Base-by-base conservation (phyloP, 2,329 filamentous ascomycete species). In the Metarhizium guizhouense region DNA sequence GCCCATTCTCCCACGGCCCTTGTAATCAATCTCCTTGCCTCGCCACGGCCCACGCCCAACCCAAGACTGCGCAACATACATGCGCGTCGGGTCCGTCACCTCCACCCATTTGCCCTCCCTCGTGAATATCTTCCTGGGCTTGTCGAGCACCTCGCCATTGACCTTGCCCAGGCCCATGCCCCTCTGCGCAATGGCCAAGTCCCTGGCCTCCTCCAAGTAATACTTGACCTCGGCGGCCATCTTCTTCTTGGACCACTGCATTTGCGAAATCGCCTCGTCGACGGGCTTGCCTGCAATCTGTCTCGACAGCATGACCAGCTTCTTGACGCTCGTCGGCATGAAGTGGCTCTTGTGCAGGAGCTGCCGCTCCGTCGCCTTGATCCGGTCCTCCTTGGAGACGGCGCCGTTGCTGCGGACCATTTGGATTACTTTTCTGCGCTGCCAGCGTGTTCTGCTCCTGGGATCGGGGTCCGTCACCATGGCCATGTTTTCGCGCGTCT, bases 241-340 rank as follows among this genome's bases (percentile, higher is more conserved):
- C 76, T 91, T 93, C 82, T 99, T 99, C 77, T 90, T 90, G 70
- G 87, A 93, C 76, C 93, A 97, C 55, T 86, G 83, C 90, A 99
- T 96, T 78, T 99, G 94, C 54, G 88, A 74, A 62, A 97, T 89
- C 14, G 94, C 94, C 40, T 99, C 92, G 56, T 95, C 90, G 58
- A 99, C 78, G n/a, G 86, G 86, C 81, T 96, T 97, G 62, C 94
- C 94, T 2, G 85, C 81, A 66, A 99, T 94, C 74, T 97, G 94
- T 55, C 87, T 84, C 29, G 93, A 86, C 52, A 99, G 75, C 64
- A 88, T 86, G 53, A 87, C 85, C 55, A 99, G 79, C 76, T 99
- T 99, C 83, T 99, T 99, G 60, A 89, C 77, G 51, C 85, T 90
- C 2, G 94, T 96, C 64, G 91, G 86, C 68, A 96, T 81, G 62